phyloP scores from a whole-genome alignment of 495 filamentous ascomycete genomes.

The Penicillium canescens region DNA sequence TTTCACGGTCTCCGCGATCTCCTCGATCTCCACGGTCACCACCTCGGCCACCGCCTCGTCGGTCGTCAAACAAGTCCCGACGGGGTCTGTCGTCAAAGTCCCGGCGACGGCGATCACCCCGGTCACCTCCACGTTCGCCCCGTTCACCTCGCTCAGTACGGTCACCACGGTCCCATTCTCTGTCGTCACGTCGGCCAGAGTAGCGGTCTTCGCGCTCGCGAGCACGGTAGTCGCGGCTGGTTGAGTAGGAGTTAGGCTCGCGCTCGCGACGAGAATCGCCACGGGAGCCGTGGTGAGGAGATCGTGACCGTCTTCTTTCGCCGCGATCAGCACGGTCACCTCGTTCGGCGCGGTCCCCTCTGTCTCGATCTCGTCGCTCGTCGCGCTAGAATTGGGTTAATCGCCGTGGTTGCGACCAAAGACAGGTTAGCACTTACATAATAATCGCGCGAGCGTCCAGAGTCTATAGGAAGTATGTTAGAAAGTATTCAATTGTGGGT shows the following conservation, averaged over 20 bases:
- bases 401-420: constrained; percentile 25
- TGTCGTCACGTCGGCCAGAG: constrained; percentile 50
- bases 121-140: constrained; percentile 34
- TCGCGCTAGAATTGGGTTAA: constrained; percentile 48
- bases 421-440: constrained; percentile 52
- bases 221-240: constrained; percentile 85
- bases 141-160: constrained; percentile 26
- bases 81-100: constrained; percentile 32
- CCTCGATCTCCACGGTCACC: constrained; percentile 26
- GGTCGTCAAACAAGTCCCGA: constrained; percentile 31
- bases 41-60: constrained; percentile 23
- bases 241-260: constrained; percentile 86
- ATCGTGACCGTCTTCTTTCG: constrained; percentile 73
- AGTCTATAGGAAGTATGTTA: constrained; percentile 44
- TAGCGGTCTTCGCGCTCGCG: constrained; percentile 90
- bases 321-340: constrained; percentile 46
- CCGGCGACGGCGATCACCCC: constrained; percentile 30
- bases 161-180: constrained; percentile 54
- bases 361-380: constrained; percentile 52
- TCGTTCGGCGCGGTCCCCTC: constrained; percentile 50
- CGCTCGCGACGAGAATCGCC: constrained; percentile 57
- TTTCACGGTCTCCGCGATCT: constrained; percentile 37
- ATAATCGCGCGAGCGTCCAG: constrained; percentile 73
- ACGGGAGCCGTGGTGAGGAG: constrained; percentile 66
- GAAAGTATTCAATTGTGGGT: background rate